These are phyloP conservation scores for Blastomyces silverae DNA, from an alignment of 2,329 filamentous ascomycete genomes.

Conservation along the genomic window DNA sequence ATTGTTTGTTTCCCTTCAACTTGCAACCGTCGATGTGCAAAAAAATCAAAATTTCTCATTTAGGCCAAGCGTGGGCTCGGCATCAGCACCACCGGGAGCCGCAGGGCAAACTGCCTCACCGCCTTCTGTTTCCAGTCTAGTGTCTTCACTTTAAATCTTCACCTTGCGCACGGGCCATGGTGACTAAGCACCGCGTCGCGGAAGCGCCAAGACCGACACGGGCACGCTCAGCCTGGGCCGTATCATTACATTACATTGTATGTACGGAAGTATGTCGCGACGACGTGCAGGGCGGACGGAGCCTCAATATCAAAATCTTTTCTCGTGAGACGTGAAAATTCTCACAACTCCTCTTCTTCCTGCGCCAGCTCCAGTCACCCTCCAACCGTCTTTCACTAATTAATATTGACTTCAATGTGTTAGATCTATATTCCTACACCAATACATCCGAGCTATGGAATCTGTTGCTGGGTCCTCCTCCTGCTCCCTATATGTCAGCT, in stretches of 20 bases:
- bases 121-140: conserved; percentile 10
- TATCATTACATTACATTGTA: not conserved
- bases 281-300: not conserved
- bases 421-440: not conserved
- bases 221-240: not conserved
- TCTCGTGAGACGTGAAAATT: not conserved
- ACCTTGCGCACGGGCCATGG: not conserved
- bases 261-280: conserved; percentile 6
- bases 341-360: not conserved
- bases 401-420: conserved; percentile 2
- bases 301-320: conserved; percentile 3
- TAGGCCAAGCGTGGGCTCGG: conserved; percentile 14
- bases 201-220: conserved; percentile 13
- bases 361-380: conserved; percentile 1
- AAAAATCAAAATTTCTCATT: conserved; percentile 18
- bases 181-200: conserved; percentile 12
- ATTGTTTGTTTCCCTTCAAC: conserved; percentile 1
- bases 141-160: not conserved
- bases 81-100: conserved; percentile 14
- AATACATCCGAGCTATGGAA: conserved; percentile 9
- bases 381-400: not conserved
- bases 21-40: not conserved
- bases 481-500: conserved; percentile 6
- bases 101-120: conserved; percentile 11
- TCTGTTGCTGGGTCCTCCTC: conserved; percentile 9